Base-by-base conservation (phyloP, 1,284 basidiomycete genomes). In the Papiliotrema laurentii region DNA sequence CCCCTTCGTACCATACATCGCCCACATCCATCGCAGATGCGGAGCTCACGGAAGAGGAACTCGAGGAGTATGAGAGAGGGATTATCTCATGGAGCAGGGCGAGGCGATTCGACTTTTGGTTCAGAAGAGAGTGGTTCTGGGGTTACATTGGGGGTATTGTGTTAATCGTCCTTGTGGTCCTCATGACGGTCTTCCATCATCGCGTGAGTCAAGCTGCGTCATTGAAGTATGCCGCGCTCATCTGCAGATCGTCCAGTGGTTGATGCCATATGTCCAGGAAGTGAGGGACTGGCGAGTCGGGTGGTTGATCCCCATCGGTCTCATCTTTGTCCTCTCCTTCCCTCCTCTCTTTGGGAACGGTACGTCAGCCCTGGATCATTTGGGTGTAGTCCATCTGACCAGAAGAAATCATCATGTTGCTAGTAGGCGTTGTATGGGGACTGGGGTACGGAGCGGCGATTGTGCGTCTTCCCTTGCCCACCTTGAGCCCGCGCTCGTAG, bases 261-360 rank as follows among this genome's bases (percentile, higher is more conserved):
- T 88, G 41, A 81, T 77, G 18, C 85, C 85, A 2, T 78, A 79
- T 2, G 83, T 83, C 6, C n/a, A 28, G 2, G 74, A 77, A 26
- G 83, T 82, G 79, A 74, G 87, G 65, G 79, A 83, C 53, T 63
- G 71, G 81, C 85, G 55, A 50, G 81, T 47, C 24, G 89, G 89
- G 22, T 93, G 84, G 84, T 69, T 85, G 13, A 87, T 93, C 36
- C 89, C 89, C 1, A 89, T 93, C 42, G 51, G 55, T 5, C 47
- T 69, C 22, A 58, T 71, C 25, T 67, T 74, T 50, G 53, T 74
- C 43, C 49, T 74, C 26, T 69, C 68, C 18, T 74, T 74, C 50
- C 72, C 72, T 5, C 72, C 72, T 0, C 51, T 74, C n/a, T 70
- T 72, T 43, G 72, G 69, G 14, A 66, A 69, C 24, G 69, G 66